Percentiles rank a stretch among this genome's conserved stretches.
These are phyloP conservation scores for Inga oerstediana DNA, from an alignment of 306 rosid genomes.

Conservation along the genomic window DNA sequence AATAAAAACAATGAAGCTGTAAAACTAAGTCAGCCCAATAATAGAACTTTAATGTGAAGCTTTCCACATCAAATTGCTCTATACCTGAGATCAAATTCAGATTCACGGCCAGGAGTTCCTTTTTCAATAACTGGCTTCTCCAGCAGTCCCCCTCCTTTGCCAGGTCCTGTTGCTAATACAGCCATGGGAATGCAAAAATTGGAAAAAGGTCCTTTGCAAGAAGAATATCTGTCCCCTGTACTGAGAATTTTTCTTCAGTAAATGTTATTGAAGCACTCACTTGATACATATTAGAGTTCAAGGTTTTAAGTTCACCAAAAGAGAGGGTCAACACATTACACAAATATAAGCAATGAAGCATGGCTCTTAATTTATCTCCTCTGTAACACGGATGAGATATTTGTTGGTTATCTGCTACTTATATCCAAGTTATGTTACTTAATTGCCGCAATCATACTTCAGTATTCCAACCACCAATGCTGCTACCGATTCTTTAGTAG, in stretches of 20 bases:
- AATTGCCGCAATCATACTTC: background rate
- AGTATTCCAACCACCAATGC: background rate
- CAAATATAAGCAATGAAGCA: background rate
- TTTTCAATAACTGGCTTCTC: slow-evolving; percentile 67
- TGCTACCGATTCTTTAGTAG: background rate
- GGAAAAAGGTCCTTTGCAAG: slow-evolving; percentile 59
- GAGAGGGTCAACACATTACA: slow-evolving; percentile 2
- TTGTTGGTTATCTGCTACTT: background rate
- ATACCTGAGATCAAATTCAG: slow-evolving; percentile 73
- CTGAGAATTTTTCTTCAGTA: slow-evolving; percentile 26
- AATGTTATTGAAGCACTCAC: slow-evolving; percentile 22
- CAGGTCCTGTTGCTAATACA: slow-evolving; percentile 45
- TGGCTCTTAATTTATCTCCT: background rate
- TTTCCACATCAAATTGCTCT: slow-evolving; percentile 7
- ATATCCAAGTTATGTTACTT: background rate
- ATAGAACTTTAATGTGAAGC: slow-evolving; percentile 19
- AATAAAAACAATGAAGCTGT: slow-evolving; percentile 1
- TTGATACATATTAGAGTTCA: slow-evolving; percentile 6
- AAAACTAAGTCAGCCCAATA: background rate
- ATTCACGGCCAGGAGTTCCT: slow-evolving; percentile 65
- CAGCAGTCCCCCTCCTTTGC: slow-evolving; percentile 67
- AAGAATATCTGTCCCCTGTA: slow-evolving; percentile 61
- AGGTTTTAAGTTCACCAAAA: background rate
- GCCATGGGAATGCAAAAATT: slow-evolving; percentile 55
- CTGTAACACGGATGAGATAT: background rate